phyloP scores from a whole-genome alignment of 2,329 filamentous ascomycete species.

The Penicillium sclerotigenum region DNA sequence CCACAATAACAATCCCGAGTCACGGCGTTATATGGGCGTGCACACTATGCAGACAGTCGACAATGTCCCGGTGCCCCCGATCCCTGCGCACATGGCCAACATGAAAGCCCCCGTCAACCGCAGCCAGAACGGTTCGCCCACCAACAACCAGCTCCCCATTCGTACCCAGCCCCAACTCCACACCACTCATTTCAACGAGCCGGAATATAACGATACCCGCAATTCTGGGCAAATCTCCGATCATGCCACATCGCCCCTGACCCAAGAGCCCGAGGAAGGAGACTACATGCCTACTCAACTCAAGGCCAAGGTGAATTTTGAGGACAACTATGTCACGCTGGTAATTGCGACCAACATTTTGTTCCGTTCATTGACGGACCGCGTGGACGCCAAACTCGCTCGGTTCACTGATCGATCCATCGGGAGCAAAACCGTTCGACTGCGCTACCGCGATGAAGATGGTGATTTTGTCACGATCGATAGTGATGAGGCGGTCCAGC shows the following conservation, averaged over 20 bases:
- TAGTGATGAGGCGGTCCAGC: slow-evolving; percentile 93
- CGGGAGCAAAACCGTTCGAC: slow-evolving; percentile 73
- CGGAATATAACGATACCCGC: slow-evolving; percentile 37
- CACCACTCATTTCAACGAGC: slow-evolving; percentile 40
- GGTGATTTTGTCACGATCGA: slow-evolving; percentile 91
- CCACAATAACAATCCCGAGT: slow-evolving; percentile 45
- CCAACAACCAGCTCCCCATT: slow-evolving; percentile 61
- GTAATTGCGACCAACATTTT: slow-evolving; percentile 94
- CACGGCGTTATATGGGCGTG: slow-evolving; percentile 51
- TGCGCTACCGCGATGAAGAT: slow-evolving; percentile 89
- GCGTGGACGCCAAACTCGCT: slow-evolving; percentile 91
- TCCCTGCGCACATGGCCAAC: slow-evolving; percentile 66
- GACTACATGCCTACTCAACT: slow-evolving; percentile 67
- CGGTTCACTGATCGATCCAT: slow-evolving; percentile 83
- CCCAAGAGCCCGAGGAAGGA: slow-evolving; percentile 32
- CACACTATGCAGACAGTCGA: slow-evolving; percentile 54
- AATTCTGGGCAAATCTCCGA: slow-evolving; percentile 28
- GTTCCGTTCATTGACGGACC: slow-evolving; percentile 88
- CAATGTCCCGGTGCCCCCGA: slow-evolving; percentile 70
- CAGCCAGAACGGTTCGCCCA: slow-evolving; percentile 79
- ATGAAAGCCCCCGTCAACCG: slow-evolving; percentile 63
- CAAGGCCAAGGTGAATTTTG: slow-evolving; percentile 93
- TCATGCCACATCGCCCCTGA: slow-evolving; percentile 35
- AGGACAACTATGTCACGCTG: slow-evolving; percentile 88
- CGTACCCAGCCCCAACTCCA: slow-evolving; percentile 51